phyloP scores from a whole-genome alignment of 1,284 basidiomycete species.

The Pterulicium gracile region DNA sequence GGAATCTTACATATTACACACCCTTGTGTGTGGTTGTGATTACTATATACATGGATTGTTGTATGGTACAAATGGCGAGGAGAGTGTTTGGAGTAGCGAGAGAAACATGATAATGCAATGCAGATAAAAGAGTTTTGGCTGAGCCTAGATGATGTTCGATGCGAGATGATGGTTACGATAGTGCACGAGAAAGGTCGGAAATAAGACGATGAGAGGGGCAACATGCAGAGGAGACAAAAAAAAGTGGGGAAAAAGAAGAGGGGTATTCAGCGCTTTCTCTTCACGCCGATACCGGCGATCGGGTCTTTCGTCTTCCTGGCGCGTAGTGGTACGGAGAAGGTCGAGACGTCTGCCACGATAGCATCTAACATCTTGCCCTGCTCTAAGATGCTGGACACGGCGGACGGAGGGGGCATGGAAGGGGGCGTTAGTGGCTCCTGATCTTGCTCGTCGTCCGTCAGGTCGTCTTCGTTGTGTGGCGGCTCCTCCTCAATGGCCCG shows the following conservation, averaged over 20 bases:
- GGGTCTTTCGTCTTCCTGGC: conserved; percentile 45
- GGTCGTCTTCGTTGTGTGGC: conserved; percentile 29
- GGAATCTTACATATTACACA: too few relatives aligned
- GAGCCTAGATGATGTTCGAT: too few relatives aligned
- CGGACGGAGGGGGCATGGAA: neutral
- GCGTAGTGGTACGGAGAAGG: conserved; percentile 56
- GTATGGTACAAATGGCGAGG: too few relatives aligned
- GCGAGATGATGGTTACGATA: too few relatives aligned
- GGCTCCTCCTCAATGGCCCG: neutral
- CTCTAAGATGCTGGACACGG: neutral
- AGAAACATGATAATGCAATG: too few relatives aligned
- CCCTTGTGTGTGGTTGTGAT: too few relatives aligned
- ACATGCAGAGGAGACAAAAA: too few relatives aligned
- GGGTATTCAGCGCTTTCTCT: conserved; percentile 44
- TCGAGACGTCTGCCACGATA: conserved; percentile 44
- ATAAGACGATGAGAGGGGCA: too few relatives aligned
- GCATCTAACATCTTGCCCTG: neutral
- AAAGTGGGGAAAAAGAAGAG: conserved; percentile 12
- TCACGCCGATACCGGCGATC: conserved; percentile 34
- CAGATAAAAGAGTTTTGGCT: too few relatives aligned
- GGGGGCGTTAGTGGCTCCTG: conserved; percentile 18
- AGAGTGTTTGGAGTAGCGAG: too few relatives aligned
- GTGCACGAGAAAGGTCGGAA: too few relatives aligned
- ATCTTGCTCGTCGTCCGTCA: conserved; percentile 51
- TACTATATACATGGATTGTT: too few relatives aligned